A percentile compares a stretch with the other conserved stretches of the same genome.
phyloP scores from a whole-genome alignment of 192 early-diverging fungal genomes.

The Phycomyces blakesleeanus region DNA sequence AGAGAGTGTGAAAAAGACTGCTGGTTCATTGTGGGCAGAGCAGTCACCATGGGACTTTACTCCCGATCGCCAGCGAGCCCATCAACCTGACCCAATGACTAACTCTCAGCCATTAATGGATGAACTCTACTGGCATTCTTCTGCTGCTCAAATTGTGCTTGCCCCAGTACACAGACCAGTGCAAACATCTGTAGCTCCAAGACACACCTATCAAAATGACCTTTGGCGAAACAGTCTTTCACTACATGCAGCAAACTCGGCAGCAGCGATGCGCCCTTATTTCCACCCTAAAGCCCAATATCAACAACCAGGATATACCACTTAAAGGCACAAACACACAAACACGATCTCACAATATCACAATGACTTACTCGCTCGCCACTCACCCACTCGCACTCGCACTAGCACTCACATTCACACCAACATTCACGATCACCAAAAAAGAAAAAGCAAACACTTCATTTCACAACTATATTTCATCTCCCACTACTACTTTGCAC shows the following conservation, averaged over 20 bases:
- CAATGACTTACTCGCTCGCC: too few species aligned
- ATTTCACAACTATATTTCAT: too few species aligned
- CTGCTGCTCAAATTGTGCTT: not conserved
- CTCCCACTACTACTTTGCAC: too few species aligned
- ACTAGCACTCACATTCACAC: too few species aligned
- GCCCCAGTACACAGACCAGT: not conserved
- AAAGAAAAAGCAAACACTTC: too few species aligned
- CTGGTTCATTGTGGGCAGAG: conserved; percentile 14
- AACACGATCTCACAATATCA: not conserved
- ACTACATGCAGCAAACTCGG: not conserved
- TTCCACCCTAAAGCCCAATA: not conserved
- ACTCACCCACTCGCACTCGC: too few species aligned
- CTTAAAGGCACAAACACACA: not conserved
- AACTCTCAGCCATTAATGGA: not conserved
- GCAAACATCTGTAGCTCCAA: not conserved
- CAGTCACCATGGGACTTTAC: conserved; percentile 18
- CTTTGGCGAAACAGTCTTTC: not conserved
- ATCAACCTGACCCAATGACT: not conserved
- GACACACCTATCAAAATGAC: not conserved
- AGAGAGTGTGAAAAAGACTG: not conserved
- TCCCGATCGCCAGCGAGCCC: not conserved
- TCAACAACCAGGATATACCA: not conserved
- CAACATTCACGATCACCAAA: too few species aligned
- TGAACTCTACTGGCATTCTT: not conserved
- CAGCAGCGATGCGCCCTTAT: not conserved